These are phyloP conservation scores for Umbelopsis sp. DNA, from an alignment of 192 early-diverging fungal genomes.

Conservation along the genomic window DNA sequence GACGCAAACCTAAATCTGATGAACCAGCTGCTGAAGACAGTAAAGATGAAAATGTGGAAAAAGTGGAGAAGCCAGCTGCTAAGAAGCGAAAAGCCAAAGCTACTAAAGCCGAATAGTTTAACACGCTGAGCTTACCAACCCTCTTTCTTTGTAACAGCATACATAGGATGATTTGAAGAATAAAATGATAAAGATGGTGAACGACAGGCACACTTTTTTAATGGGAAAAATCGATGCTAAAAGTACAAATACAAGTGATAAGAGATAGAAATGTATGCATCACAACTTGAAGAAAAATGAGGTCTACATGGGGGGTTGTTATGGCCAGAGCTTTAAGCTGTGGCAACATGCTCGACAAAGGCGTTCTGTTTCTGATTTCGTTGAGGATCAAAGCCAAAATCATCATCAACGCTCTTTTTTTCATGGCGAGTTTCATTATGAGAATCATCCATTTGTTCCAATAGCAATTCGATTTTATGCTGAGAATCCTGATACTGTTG, in stretches of 20 bases:
- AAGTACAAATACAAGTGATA: no score
- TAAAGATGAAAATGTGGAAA: background rate
- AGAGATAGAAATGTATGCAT: no score
- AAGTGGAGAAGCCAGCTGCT: conserved; percentile 4
- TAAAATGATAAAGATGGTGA: no score
- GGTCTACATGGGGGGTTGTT: no score
- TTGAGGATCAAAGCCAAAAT: background rate
- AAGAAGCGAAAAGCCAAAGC: background rate
- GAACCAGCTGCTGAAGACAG: background rate
- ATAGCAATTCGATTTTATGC: conserved; percentile 21
- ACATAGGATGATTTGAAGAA: no score
- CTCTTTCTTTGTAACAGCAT: no score
- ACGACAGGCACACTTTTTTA: no score
- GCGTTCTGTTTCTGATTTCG: background rate
- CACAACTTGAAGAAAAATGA: no score
- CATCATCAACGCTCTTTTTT: background rate
- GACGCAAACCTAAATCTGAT: conserved; percentile 12
- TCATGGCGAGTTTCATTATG: background rate
- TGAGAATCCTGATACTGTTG: conserved; percentile 22
- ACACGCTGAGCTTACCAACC: no score
- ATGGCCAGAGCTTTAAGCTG: background rate
- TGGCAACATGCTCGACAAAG: conserved; percentile 11
- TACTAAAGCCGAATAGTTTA: background rate
- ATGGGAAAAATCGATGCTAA: no score
- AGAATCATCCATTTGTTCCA: conserved; percentile 21